Evolutionary conservation across 1,284 basidiomycete genomes (phyloP), one percentile per base, ranked within the genome.

Genomic region (Tremellales sp.): DNA sequence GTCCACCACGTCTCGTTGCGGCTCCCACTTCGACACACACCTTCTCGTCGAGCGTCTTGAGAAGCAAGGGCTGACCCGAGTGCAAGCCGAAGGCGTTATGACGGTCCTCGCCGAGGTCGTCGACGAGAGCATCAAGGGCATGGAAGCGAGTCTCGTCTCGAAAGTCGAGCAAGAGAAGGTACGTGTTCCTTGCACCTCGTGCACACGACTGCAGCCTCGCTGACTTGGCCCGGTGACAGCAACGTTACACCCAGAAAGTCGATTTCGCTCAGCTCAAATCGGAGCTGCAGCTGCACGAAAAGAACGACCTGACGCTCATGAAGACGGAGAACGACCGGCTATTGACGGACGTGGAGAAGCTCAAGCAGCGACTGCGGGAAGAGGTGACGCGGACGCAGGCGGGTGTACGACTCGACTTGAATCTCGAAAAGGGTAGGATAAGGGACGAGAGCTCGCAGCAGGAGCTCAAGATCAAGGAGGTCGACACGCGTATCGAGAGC

Each of bases 191-290:
- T 24, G 16, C 10, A 4, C 37, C 31, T 48, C 37, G n/a, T 36
- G 13, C 32, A 39, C 13, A 10, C 33, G 18, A 46, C 22, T 22
- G 7, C 14, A 16, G 32, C 29, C 42, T 24, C 19, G 19, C 36
- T 43, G 22, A 38, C 38, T 19, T 40, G 26, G 34, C 12, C 18
- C 38, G 16, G 5, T 21, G 28, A 32, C 54, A 91, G 89, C 85
- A 89, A 70, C 87, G 89, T 60, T 94, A 94, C 69, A 92, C 88
- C 21, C 90, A 93, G 68, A 88, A 95, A 77, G 93, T 98, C 51
- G 94, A 97, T 74, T 97, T 98, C 71, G 88, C 92, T 5, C 86
- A 93, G 66, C 83, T 95, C 58, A 97, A 97, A 74, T 94, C 91
- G 14, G 94, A 97, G 68, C 79, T 98, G 25, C 89, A 97, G 73